Percentiles rank a stretch among this genome's conserved stretches.
Conservation (phyloP, 129 eudicot species). For the Saussurea involucrata region DNA sequence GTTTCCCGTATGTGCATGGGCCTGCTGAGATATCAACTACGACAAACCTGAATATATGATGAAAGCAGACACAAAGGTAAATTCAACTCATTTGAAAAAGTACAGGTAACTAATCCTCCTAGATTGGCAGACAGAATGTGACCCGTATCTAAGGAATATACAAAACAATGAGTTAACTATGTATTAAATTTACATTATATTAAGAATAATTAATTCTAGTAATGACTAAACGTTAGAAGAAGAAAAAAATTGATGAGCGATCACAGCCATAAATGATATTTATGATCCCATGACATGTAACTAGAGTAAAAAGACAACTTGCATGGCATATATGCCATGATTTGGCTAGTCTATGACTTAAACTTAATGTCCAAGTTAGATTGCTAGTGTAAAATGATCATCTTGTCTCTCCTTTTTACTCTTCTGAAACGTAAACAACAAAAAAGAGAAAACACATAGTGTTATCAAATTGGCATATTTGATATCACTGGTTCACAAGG, state of each 20-base stretch:
- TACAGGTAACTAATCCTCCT: not conserved
- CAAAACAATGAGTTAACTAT: not conserved
- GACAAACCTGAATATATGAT: constrained; percentile 52
- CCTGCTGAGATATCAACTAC: constrained; percentile 92
- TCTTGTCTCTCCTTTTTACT: too few species aligned
- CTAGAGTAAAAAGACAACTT: not conserved
- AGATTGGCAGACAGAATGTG: not conserved
- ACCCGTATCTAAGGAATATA: not conserved
- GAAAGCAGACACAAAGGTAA: constrained; percentile 1
- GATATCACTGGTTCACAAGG: too few species aligned
- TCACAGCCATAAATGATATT: not conserved
- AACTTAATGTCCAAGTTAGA: not conserved
- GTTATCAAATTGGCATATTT: too few species aligned
- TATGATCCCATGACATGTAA: not conserved
- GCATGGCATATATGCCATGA: not conserved
- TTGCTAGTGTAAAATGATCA: not conserved
- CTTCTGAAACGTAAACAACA: too few species aligned
- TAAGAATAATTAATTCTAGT: not conserved
- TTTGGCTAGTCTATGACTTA: not conserved
- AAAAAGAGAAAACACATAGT: too few species aligned
- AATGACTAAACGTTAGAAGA: not conserved
- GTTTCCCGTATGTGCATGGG: constrained; percentile 88
- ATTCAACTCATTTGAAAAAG: not conserved
- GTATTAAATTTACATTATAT: not conserved
- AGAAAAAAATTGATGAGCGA: not conserved